Conservation (phyloP, 352 stramenopile genomes). For the Globisporangium barbulae region DNA sequence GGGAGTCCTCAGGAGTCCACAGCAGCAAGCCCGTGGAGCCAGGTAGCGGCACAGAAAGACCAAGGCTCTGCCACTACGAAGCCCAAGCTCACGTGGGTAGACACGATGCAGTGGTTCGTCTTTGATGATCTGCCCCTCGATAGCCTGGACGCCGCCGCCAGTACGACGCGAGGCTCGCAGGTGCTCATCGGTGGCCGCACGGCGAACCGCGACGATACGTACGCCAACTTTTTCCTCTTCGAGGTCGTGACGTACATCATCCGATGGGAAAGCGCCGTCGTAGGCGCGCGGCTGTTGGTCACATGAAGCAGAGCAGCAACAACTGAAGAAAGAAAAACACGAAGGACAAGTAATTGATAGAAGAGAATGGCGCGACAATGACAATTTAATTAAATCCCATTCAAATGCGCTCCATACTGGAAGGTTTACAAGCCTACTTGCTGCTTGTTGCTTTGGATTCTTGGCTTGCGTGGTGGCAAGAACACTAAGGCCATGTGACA, state of each 20-base stretch:
- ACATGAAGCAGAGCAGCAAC: neutral
- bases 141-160: neutral
- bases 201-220: slow-evolving; percentile 35
- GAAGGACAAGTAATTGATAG: neutral
- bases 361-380: neutral
- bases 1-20: slow-evolving; percentile 13
- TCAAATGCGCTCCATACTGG: neutral
- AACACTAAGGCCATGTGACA: too few relatives aligned
- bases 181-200: slow-evolving; percentile 30
- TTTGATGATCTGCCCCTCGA: slow-evolving; percentile 11
- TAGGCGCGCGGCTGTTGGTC: slow-evolving; percentile 31
- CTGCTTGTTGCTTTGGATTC: too few relatives aligned
- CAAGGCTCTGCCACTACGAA: slow-evolving; percentile 4
- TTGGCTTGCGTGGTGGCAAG: too few relatives aligned
- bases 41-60: neutral
- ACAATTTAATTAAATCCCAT: neutral
- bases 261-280: slow-evolving; percentile 40
- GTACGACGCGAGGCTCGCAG: neutral
- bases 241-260: slow-evolving; percentile 51
- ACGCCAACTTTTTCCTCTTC: slow-evolving; percentile 44
- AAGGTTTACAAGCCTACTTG: too few relatives aligned
- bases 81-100: slow-evolving; percentile 39
- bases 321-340: neutral
- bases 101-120: slow-evolving; percentile 47
- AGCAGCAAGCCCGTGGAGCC: neutral